Conservation (phyloP, 306 rosid species). For the Herpetospermum pedunculosum region DNA sequence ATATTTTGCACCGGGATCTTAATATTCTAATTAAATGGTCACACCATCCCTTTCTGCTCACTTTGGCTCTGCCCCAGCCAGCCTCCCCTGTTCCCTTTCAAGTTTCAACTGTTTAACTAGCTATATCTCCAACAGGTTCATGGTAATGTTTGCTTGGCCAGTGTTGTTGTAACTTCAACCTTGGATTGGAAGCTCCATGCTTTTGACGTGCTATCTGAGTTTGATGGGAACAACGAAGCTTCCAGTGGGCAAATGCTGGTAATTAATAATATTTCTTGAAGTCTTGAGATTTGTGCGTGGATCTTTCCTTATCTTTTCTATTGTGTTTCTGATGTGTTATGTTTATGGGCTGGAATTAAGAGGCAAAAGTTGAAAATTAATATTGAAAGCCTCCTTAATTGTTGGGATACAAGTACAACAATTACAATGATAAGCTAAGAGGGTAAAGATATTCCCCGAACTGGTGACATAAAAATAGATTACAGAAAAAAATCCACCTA, state of each 20-base stretch:
- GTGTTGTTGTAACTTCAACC: conserved; percentile 93
- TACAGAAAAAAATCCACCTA: not conserved
- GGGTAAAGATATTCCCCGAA: not conserved
- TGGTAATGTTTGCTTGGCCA: conserved; percentile 84
- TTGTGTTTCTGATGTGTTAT: not conserved
- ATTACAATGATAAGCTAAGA: not conserved
- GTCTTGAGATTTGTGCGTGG: not conserved
- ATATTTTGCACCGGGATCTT: not conserved
- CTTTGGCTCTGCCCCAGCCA: not conserved
- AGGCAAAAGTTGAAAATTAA: not conserved
- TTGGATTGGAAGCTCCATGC: conserved; percentile 99
- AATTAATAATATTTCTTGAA: conserved; percentile 14
- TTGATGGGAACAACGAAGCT: conserved; percentile 61
- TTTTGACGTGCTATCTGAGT: conserved; percentile 90
- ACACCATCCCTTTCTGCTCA: not conserved
- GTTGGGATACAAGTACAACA: too few relatives aligned
- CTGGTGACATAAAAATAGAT: not conserved
- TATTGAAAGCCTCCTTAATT: not conserved
- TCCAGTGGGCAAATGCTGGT: conserved; percentile 81
- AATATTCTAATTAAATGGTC: not conserved
- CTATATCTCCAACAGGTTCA: conserved; percentile 55
- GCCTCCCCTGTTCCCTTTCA: not conserved
- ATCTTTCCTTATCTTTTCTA: not conserved
- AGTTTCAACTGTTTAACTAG: conserved; percentile 13
- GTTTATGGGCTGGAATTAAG: not conserved